Conservation (phyloP, 768 basidiomycete genomes). For the Termitomyces sp. region DNA sequence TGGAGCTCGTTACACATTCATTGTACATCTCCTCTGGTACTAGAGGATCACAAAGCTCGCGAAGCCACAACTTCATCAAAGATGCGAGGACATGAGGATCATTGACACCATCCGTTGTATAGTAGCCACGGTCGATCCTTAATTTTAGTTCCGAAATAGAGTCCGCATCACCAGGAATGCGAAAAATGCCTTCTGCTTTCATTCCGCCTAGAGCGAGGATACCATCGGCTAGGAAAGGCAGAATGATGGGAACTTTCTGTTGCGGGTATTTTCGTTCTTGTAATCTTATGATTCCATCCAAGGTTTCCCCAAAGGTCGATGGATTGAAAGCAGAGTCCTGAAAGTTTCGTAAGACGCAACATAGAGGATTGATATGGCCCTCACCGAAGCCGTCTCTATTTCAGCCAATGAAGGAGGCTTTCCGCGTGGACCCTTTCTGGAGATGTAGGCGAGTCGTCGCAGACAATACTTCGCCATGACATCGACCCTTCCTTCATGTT, state of each 20-base stretch:
- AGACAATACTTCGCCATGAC: constrained; percentile 90
- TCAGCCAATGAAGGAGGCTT: constrained; percentile 78
- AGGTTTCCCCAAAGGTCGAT: constrained; percentile 87
- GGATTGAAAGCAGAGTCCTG: constrained; percentile 94
- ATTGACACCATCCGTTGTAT: constrained; percentile 83
- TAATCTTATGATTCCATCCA: constrained; percentile 76
- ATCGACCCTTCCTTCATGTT: constrained; percentile 74
- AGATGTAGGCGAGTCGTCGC: constrained; percentile 66
- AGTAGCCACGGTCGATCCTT: constrained; percentile 87
- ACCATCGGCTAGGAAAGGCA: constrained; percentile 89
- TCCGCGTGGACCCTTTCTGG: constrained; percentile 82
- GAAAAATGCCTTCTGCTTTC: constrained; percentile 86
- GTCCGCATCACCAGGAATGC: constrained; percentile 88
- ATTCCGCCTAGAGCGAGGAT: constrained; percentile 86
- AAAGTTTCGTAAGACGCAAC: constrained; percentile 7
- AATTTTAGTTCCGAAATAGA: constrained; percentile 83
- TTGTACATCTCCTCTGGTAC: constrained; percentile 91
- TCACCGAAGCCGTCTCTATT: constrained; percentile 85
- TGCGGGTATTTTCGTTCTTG: constrained; percentile 84
- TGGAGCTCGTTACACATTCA: constrained; percentile 70
- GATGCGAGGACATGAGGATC: constrained; percentile 90
- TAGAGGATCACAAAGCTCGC: constrained; percentile 89
- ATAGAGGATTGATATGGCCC: constrained; percentile 17
- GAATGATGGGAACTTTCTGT: constrained; percentile 84
- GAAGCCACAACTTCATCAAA: constrained; percentile 87